Evolutionary conservation across 1,284 basidiomycete genomes (phyloP).

Genomic region (Sanghuangporus sanghuang): DNA sequence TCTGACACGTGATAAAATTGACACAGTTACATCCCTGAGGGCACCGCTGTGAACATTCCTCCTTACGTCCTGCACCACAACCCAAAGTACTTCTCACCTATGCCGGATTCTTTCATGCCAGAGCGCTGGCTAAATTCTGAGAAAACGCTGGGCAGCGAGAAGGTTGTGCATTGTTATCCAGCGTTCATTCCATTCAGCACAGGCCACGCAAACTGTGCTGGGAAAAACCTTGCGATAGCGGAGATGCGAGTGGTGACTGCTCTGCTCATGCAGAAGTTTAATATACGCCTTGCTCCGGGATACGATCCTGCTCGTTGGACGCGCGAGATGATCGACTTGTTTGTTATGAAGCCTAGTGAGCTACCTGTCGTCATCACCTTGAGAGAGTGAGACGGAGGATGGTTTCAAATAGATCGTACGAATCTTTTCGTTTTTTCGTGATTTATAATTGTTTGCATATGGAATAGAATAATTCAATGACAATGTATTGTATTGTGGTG

Average conservation of each 20-base stretch:
- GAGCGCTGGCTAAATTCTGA: slow-evolving; percentile 34
- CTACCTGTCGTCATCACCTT: slow-evolving; percentile 5
- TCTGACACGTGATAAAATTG: not conserved
- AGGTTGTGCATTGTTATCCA: slow-evolving; percentile 29
- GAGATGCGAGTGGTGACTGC: slow-evolving; percentile 29
- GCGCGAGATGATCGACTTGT: slow-evolving; percentile 1
- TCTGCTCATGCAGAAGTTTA: slow-evolving; percentile 27
- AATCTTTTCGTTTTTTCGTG: too few relatives aligned
- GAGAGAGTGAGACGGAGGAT: not conserved
- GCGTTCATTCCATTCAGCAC: slow-evolving; percentile 32
- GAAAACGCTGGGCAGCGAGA: not conserved
- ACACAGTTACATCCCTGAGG: slow-evolving; percentile 44
- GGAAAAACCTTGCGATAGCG: slow-evolving; percentile 29
- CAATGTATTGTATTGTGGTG: too few relatives aligned
- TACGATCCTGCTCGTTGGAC: slow-evolving; percentile 5
- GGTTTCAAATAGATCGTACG: too few relatives aligned
- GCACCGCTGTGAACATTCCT: slow-evolving; percentile 42
- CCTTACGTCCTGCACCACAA: slow-evolving; percentile 42
- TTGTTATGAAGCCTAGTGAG: slow-evolving; percentile 7
- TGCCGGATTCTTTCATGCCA: slow-evolving; percentile 35
- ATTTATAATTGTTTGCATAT: not conserved
- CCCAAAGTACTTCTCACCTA: slow-evolving; percentile 34
- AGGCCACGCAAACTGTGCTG: slow-evolving; percentile 31
- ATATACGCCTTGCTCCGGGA: slow-evolving; percentile 18
- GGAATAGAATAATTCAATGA: too few relatives aligned